phyloP scores from a whole-genome alignment of 352 stramenopile genomes.

The Phytophthora tubulina region DNA sequence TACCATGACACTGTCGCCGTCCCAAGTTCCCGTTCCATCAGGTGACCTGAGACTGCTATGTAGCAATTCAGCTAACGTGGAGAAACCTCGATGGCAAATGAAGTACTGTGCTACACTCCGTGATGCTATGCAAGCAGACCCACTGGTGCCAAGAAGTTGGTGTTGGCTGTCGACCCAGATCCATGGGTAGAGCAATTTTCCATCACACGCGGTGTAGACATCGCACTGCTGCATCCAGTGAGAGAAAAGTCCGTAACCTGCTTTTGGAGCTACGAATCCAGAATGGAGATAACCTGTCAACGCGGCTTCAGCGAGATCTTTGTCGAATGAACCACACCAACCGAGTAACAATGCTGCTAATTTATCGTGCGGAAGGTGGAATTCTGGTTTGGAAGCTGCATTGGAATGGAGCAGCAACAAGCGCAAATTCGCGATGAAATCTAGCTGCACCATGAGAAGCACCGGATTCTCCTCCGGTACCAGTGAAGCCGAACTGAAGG shows the following conservation, averaged over 20 bases:
- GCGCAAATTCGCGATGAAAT: slow-evolving; percentile 59
- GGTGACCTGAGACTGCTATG: slow-evolving; percentile 28
- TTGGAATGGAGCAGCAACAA: slow-evolving; percentile 36
- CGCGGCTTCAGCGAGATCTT: slow-evolving; percentile 37
- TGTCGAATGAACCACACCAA: slow-evolving; percentile 58
- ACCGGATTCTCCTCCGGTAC: slow-evolving; percentile 30
- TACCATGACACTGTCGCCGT: slow-evolving; percentile 26
- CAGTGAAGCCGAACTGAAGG: slow-evolving; percentile 12
- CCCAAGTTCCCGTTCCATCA: slow-evolving; percentile 19
- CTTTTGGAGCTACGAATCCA: slow-evolving; percentile 41
- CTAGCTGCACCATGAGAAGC: slow-evolving; percentile 74
- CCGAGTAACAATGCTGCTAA: slow-evolving; percentile 38
- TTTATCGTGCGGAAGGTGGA: slow-evolving; percentile 38
- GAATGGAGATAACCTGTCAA: slow-evolving; percentile 38
- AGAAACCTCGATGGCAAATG: slow-evolving; percentile 40
- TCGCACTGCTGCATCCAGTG: slow-evolving; percentile 60
- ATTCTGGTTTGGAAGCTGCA: slow-evolving; percentile 6
- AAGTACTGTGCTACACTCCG: slow-evolving; percentile 40
- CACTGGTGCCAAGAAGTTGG: slow-evolving; percentile 4
- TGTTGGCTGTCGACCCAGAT: slow-evolving; percentile 60
- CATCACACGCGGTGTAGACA: slow-evolving; percentile 46
- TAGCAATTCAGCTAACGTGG: slow-evolving; percentile 34
- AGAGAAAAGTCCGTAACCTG: slow-evolving; percentile 30
- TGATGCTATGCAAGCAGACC: slow-evolving; percentile 22
- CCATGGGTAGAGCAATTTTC: slow-evolving; percentile 43